Base-by-base conservation (phyloP, 1,139 yeast species). In the Saccharomycopsis crataegensis region DNA sequence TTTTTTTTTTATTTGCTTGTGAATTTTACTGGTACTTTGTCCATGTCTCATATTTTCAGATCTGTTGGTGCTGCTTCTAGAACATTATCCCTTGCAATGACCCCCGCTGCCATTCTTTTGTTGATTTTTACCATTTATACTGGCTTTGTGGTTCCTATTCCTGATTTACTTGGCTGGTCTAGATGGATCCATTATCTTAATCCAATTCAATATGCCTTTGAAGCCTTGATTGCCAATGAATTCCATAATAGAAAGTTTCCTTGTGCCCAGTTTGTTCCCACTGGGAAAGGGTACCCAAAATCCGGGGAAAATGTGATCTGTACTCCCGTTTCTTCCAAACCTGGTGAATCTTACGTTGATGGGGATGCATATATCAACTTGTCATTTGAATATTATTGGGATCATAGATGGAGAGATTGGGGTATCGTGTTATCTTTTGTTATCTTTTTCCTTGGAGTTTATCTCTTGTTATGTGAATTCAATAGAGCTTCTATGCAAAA, bases 371-470 rank as follows among this genome's bases (percentile, higher is more conserved):
- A 82, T 65, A 60, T 88, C 49, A 62, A 61, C 5, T 58, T 61
- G 12, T 67, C 82, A 2, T 59, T 61, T 11, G 65, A 81, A 1
- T 83, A 66, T 64, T 58, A 64, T 11, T 88, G 85, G 67, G 62
- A 66, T 46, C 90, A 89, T 66, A 78, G 79, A 64, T 89, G 96
- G 96, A 82, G 96, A 71, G 83, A 89, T 64, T 79, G 80, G 59
- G 94, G 91, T 62, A 82, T 86, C 60, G 65, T 73, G 36, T 55
- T 82, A 57, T 87, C 74, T 1, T 86, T 77, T 63, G 68, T 71
- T 37, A 50, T 80, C 33, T 75, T 82, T 66, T 83, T 85, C 68
- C 69, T 83, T 53, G 62, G 62, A 47, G 72, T 80, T 14, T 83
- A 85, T 61, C 65, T 85, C 60, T 40, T 70, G 11, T 73, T 78